Evolutionary conservation across 768 basidiomycete species (phyloP), one percentile per base, ranked within the genome.

Genomic region (Cyathus striatus): DNA sequence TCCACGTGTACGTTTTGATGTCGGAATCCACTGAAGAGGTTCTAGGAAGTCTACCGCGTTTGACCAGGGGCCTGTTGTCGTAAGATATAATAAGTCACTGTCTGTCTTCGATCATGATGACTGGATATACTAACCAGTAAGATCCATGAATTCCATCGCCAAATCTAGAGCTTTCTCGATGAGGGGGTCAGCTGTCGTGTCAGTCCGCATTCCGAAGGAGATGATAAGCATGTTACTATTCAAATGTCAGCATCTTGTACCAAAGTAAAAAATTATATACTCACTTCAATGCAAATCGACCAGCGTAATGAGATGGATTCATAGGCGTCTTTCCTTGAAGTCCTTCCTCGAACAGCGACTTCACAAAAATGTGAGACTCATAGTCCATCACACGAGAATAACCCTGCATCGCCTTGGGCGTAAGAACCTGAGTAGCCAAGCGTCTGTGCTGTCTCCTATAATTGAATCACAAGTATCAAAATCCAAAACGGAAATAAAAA

Each of bases 11-110:
- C 50, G 56, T 56, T 63, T 70, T 13, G 43, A 41, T 9, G 58
- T 68, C 2, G 70, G 72, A 3, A 75, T 38, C 42, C 56, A 51
- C 39, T 73, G 74, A 16, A 75, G 61, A 10, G 62, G 47, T 24
- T 60, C 57, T 7, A 75, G 43, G 42, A 73, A 76, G 50, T 76
- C 74, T 23, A 68, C 59, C 4, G 62, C 43, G 45, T 75, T 75
- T 7, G 72, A 69, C 41, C 62, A 54, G 1, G 73, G 70, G 12
- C 72, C 72, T 50, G 63, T 62, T 23, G 49, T 30, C 7, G 52
- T 36, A 44, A 62, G 55, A 7, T 36, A 10, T 6, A 18, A 6
- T 36, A 6, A 18, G 7, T 36, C 35, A 36, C 7, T 18, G 17
- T 30, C 27, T 30, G n/a, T n/a, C n/a, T n/a, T n/a, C n/a, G n/a